Conservation (phyloP, 805 yeast species). For the Kazachstania taianensis region DNA sequence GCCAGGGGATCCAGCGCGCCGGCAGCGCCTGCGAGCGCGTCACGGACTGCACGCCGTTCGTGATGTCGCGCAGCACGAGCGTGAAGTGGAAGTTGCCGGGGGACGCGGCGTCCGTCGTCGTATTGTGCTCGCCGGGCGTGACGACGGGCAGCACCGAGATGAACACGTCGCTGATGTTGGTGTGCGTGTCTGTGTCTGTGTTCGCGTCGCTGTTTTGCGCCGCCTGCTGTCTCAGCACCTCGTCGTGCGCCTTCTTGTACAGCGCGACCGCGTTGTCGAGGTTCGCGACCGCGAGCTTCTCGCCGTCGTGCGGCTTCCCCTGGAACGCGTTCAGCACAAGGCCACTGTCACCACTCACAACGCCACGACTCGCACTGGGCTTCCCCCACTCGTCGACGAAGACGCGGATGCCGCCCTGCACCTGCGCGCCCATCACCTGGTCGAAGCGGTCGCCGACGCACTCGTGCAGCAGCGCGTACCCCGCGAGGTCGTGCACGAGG, state of each 20-base stretch:
- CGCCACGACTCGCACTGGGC: slow-evolving; percentile 12
- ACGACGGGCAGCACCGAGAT: slow-evolving; percentile 57
- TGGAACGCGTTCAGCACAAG: slow-evolving; percentile 51
- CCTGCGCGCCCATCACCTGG: slow-evolving; percentile 54
- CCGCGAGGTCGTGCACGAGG: slow-evolving; percentile 57
- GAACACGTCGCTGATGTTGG: slow-evolving; percentile 48
- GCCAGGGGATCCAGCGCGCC: slow-evolving; percentile 85
- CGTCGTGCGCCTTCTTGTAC: slow-evolving; percentile 27
- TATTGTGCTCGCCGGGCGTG: slow-evolving; percentile 22
- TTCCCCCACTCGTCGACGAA: slow-evolving; percentile 44
- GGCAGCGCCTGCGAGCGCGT: slow-evolving; percentile 89
- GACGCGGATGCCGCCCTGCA: slow-evolving; percentile 65
- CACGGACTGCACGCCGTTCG: slow-evolving; percentile 62
- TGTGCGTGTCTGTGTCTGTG: slow-evolving; percentile 8
- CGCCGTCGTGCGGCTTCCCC: slow-evolving; percentile 76
- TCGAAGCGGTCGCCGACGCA: slow-evolving; percentile 45
- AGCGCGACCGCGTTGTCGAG: slow-evolving; percentile 60
- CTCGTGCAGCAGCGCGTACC: slow-evolving; percentile 34
- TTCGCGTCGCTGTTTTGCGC: slow-evolving; percentile 13
- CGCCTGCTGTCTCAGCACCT: slow-evolving; percentile 19
- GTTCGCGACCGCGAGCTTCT: slow-evolving; percentile 79
- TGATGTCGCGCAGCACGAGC: slow-evolving; percentile 64
- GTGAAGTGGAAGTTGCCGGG: slow-evolving; percentile 63
- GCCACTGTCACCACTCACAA: background rate
- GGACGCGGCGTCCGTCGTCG: slow-evolving; percentile 31